phyloP scores from a whole-genome alignment of 176 grass and related monocot genomes.

The Oropetium thomaeum region DNA sequence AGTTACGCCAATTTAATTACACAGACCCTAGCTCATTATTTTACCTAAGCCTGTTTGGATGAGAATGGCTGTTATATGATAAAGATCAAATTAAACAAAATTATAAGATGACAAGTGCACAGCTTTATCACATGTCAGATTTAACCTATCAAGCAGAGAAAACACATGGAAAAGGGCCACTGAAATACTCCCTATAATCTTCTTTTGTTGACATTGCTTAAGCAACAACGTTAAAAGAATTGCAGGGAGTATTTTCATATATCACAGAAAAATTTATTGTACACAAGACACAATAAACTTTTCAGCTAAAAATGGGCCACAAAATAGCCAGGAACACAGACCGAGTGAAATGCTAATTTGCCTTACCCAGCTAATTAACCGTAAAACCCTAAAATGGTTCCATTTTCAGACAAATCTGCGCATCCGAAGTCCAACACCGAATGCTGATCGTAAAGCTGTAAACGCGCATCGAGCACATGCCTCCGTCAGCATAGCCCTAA shows the following conservation, averaged over 20 bases:
- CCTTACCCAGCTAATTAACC: neutral
- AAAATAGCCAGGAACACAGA: neutral
- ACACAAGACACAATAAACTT: neutral
- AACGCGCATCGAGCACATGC: neutral
- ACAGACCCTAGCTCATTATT: neutral
- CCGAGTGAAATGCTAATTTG: neutral
- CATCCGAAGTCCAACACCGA: neutral
- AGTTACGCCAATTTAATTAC: conserved; percentile 1
- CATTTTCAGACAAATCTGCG: conserved; percentile 6
- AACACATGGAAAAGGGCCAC: neutral
- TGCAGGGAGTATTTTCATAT: too few relatives aligned
- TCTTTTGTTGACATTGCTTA: too few relatives aligned
- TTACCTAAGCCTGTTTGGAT: neutral
- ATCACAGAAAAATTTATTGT: neutral
- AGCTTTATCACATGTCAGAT: neutral
- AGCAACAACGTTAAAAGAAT: too few relatives aligned
- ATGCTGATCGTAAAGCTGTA: neutral
- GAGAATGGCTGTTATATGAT: neutral
- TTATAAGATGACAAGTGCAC: neutral
- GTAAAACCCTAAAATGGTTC: neutral
- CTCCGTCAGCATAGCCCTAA: neutral
- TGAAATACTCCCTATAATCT: too few relatives aligned
- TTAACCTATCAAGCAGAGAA: neutral
- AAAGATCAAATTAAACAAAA: neutral
- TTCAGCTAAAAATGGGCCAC: neutral